Evolutionary conservation across 2,329 filamentous ascomycete species (phyloP), one percentile per base, ranked within the genome.

Genomic region (Colletotrichum sp.): DNA sequence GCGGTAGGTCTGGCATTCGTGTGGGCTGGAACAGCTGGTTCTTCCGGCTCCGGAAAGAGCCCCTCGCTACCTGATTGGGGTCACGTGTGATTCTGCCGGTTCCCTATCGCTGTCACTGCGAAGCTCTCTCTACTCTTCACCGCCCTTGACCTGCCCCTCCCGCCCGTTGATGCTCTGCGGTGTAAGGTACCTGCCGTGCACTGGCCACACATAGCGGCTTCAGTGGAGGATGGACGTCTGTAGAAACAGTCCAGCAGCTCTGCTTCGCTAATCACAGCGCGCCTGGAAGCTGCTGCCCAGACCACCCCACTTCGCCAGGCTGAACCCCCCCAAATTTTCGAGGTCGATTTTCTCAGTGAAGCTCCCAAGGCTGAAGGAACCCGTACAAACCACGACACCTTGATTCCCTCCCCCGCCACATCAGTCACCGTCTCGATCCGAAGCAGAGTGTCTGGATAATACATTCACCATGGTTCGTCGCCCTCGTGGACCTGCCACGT

Each of bases 301-400:
- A 34, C 48, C 70, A 48, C 72, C 71, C 74, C 71, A 76, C 74
- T 67, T 76, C 65, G 39, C 74, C 71, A 74, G 74, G 74, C 74
- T 76, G 74, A 76, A 76, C 74, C 72, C 67, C 55, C 74, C 71
- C 72, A 76, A 76, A 76, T 67, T 76, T 76, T 75, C 52, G 36
- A 75, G 64, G 64, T 44, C 74, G 74, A 76, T 76, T 76, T 76
- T 76, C 70, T 76, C 64, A 39, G 74, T 65, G 64, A 66, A 76
- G 74, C 66, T 68, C 74, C 71, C 72, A 71, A 76, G 74, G 74
- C 74, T 76, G 74, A 76, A 60, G 72, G 72, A 69, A 65, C 65
- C 70, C 73, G 74, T 44, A 74, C 65, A 64, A 75, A 32, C 59
- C 44, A 44, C 71, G 64, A 73, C 57, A 69, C 65, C 61, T 60